Evolutionary conservation across 148 eudicot species (phyloP).

Genomic region (Chenopodium quinoa): DNA sequence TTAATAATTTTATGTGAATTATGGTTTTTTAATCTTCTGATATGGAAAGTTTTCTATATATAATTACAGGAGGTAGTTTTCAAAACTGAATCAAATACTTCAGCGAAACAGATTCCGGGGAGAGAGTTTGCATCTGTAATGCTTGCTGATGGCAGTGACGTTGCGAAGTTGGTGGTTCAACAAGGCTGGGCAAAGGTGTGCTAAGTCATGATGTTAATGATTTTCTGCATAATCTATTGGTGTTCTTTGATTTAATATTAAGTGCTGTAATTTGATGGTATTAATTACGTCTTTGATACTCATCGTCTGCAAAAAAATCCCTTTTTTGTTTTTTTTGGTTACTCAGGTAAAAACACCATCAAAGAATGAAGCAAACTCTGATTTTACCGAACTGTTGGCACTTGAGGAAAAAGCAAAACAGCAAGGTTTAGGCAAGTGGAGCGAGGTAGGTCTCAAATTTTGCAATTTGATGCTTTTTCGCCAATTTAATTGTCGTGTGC

Average conservation of each 20-base stretch:
- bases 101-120: slow-evolving; percentile 33
- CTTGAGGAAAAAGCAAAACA: slow-evolving; percentile 85
- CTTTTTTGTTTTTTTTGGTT: background rate
- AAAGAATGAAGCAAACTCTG: slow-evolving; percentile 67
- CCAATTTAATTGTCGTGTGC: background rate
- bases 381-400: slow-evolving; percentile 45
- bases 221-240: background rate
- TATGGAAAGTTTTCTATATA: background rate
- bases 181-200: slow-evolving; percentile 97
- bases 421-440: slow-evolving; percentile 89
- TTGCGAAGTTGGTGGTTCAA: slow-evolving; percentile 67
- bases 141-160: slow-evolving; percentile 54
- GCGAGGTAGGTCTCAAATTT: slow-evolving; percentile 51
- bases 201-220: background rate
- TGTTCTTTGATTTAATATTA: background rate
- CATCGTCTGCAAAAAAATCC: background rate
- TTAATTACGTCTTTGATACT: slow-evolving; percentile 2
- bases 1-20: no score
- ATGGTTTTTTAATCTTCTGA: background rate
- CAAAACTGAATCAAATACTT: slow-evolving; percentile 46
- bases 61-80: slow-evolving; percentile 73
- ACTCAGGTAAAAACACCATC: slow-evolving; percentile 66
- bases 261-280: background rate
- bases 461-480: background rate
- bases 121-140: slow-evolving; percentile 81